A percentile compares a stretch with the other conserved stretches of the same genome.
Evolutionary conservation across 2,329 filamentous ascomycete genomes (phyloP).

Genomic region (Aspergillus spinulosporus): DNA sequence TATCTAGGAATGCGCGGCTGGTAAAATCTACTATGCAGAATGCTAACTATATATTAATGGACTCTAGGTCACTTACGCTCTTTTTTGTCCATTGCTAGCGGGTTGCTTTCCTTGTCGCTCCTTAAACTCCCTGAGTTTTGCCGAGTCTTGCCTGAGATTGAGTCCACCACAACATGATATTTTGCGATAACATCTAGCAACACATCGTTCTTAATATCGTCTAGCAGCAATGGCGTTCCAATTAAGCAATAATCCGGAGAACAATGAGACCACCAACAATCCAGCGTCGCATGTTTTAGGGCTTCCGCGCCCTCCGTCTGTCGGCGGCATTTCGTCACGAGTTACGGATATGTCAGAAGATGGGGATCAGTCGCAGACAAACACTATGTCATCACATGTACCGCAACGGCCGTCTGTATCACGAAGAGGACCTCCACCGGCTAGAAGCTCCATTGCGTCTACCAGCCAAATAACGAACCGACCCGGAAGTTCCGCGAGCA

Average conservation of each 20-base stretch:
- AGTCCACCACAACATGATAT: conserved; percentile 26
- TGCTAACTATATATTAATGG: conserved; percentile 13
- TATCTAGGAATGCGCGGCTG: conserved; percentile 5
- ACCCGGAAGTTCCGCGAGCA: conserved; percentile 60
- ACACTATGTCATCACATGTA: conserved; percentile 50
- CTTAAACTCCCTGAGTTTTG: conserved; percentile 8
- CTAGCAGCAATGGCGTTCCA: conserved; percentile 26
- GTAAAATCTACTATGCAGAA: conserved; percentile 3
- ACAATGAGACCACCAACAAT: conserved; percentile 41
- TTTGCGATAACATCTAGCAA: conserved; percentile 17
- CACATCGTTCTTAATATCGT: conserved; percentile 7
- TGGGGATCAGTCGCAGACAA: conserved; percentile 45
- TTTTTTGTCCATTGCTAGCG: conserved; percentile 13
- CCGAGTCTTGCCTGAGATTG: not conserved
- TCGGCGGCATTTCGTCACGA: conserved; percentile 63
- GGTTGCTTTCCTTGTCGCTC: conserved; percentile 19
- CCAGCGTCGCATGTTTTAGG: conserved; percentile 53
- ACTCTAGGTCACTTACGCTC: conserved; percentile 22
- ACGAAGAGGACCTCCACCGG: conserved; percentile 53
- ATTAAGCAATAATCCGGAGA: conserved; percentile 32
- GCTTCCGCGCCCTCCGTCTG: conserved; percentile 48
- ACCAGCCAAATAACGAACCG: conserved; percentile 51
- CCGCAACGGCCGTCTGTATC: conserved; percentile 58
- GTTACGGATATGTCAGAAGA: conserved; percentile 66
- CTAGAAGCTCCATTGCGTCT: conserved; percentile 41